Base-by-base conservation (phyloP, 176 grass and related monocot species). In the Themeda triandra region DNA sequence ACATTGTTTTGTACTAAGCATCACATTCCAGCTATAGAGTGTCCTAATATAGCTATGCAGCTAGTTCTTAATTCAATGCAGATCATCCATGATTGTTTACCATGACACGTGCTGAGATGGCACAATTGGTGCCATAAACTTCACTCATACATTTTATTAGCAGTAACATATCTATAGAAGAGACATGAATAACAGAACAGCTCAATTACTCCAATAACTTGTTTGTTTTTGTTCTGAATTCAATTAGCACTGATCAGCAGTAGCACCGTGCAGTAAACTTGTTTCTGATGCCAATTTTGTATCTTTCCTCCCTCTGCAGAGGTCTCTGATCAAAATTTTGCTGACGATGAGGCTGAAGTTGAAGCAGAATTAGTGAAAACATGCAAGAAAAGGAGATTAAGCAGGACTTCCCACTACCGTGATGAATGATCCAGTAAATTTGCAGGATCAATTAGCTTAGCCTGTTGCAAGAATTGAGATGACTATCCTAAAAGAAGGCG, bases 291-390 rank as follows among this genome's bases (percentile, higher is more conserved):
- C 60, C 8, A 19, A 14, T 48, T 31, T 67, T 86, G 19, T 53
- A 42, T 73, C 6, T 18, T 85, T n/a, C 53, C 64, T 53, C 5
- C 25, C 18, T 81, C 64, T 82, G 3, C 91, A 98, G 96, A 98
- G 86, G 83, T 95, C 7, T 98, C 91, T 65, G 96, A 89, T 86
- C 96, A 98, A 88, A 98, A 98, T 86, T 98, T 98, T 72, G 51
- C 74, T 66, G 85, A 92, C 13, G 87, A 89, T 11, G 93, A 91
- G 66, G 68, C 51, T 6, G 91, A 91, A 86, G 70, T 80, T 41
- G 87, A 59, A 39, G 77, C 79, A 62, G 83, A 91, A 85, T 87
- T 86, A 56, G 81, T 83, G 71, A 79, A 53, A 91, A 25, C 53
- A 58, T 82, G 42, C 83, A 90, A 86, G 81, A 90, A 75, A 88